These are phyloP conservation scores for Arabis alpina DNA, from an alignment of 345 rosid genomes.

Conservation along the genomic window DNA sequence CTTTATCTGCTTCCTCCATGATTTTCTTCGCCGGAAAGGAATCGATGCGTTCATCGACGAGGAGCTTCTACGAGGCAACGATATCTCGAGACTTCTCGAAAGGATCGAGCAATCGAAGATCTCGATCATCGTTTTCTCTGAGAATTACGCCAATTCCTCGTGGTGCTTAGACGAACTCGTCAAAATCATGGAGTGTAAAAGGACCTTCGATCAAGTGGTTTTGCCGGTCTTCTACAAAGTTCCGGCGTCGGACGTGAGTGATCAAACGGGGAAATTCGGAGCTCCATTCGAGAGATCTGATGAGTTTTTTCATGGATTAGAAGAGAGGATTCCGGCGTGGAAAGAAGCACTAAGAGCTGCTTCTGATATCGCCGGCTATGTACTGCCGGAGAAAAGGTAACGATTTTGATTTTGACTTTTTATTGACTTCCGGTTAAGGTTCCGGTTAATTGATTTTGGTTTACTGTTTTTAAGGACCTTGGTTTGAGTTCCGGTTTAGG, in stretches of 20 bases:
- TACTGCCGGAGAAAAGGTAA: slow-evolving; percentile 32
- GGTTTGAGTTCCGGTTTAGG: background rate
- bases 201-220: slow-evolving; percentile 17
- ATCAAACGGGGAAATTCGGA: slow-evolving; percentile 35
- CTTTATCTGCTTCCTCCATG: slow-evolving; percentile 35
- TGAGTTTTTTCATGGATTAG: slow-evolving; percentile 1
- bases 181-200: slow-evolving; percentile 32
- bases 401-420: background rate
- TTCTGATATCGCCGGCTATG: slow-evolving; percentile 38
- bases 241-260: slow-evolving; percentile 15
- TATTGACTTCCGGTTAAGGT: background rate
- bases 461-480: background rate
- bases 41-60: slow-evolving; percentile 40
- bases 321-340: slow-evolving; percentile 23
- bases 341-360: slow-evolving; percentile 23
- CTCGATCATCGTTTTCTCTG: slow-evolving; percentile 36
- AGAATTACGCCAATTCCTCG: slow-evolving; percentile 29
- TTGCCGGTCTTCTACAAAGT: slow-evolving; percentile 44
- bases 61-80: slow-evolving; percentile 32
- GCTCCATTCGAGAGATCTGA: slow-evolving; percentile 27
- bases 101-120: slow-evolving; percentile 39
- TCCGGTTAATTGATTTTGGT: background rate
- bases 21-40: slow-evolving; percentile 33
- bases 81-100: slow-evolving; percentile 20
- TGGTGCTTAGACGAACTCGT: slow-evolving; percentile 45